phyloP scores from a whole-genome alignment of 495 filamentous ascomycete species.

The Talaromyces adpressus region DNA sequence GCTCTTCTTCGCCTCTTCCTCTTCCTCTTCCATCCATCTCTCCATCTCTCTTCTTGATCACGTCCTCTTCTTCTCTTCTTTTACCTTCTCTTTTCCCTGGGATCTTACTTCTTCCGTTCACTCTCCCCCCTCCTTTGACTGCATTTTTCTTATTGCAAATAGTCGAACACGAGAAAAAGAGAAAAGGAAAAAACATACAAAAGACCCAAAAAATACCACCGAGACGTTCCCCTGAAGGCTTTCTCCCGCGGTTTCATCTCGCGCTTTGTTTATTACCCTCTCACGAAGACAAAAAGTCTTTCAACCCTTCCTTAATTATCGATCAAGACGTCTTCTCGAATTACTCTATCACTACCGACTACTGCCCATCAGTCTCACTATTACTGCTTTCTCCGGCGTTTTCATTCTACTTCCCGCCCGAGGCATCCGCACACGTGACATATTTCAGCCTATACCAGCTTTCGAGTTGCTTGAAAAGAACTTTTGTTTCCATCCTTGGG shows the following conservation, averaged over 20 bases:
- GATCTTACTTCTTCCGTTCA: slow-evolving; percentile 12
- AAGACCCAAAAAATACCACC: background rate
- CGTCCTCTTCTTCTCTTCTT: slow-evolving; percentile 16
- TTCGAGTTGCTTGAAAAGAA: background rate
- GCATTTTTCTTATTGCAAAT: slow-evolving; percentile 18
- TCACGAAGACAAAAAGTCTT: background rate
- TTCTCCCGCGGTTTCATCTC: slow-evolving; percentile 3
- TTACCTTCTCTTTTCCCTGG: slow-evolving; percentile 13
- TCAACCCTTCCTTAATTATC: slow-evolving; percentile 1
- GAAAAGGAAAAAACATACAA: background rate
- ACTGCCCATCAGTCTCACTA: slow-evolving; percentile 13
- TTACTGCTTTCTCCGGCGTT: slow-evolving; percentile 12
- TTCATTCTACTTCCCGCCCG: background rate
- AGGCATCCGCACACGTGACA: background rate
- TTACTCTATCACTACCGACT: background rate
- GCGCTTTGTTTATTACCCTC: slow-evolving; percentile 4
- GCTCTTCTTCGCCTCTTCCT: slow-evolving; percentile 10
- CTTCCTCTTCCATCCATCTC: slow-evolving; percentile 7
- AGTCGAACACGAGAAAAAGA: background rate
- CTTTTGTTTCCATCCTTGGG: background rate
- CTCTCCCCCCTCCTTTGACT: slow-evolving; percentile 28
- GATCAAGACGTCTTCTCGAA: slow-evolving; percentile 9
- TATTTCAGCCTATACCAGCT: background rate
- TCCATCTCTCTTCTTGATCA: slow-evolving; percentile 12
- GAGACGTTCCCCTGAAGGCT: background rate